These are phyloP conservation scores for Ganoderma leucocontextum DNA, from an alignment of 1,284 basidiomycete species.

Conservation along the genomic window DNA sequence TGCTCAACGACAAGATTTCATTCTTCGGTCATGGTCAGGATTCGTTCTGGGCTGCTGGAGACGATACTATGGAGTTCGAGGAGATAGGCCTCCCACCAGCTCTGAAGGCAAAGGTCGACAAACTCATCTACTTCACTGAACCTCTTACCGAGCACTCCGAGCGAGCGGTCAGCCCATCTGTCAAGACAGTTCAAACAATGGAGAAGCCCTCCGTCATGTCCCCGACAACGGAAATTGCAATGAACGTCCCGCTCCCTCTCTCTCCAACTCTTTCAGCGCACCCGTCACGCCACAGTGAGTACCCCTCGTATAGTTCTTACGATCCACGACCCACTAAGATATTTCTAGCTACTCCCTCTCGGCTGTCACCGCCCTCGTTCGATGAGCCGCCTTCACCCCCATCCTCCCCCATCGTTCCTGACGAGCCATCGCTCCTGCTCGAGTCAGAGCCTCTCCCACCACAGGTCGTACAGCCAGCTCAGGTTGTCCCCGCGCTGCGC, in stretches of 20 bases:
- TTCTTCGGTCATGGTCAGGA: conserved; percentile 52
- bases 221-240: conserved; percentile 19
- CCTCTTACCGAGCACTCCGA: not conserved
- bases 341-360: conserved; percentile 19
- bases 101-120: conserved; percentile 30
- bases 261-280: conserved; percentile 23
- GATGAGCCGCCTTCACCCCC: conserved; percentile 26
- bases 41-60: conserved; percentile 41
- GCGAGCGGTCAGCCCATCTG: conserved; percentile 20
- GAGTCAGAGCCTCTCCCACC: conserved; percentile 30
- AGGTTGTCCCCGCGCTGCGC: conserved; percentile 51
- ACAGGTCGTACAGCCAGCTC: conserved; percentile 34
- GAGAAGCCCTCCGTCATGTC: conserved; percentile 14
- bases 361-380: not conserved
- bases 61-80: conserved; percentile 34
- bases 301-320: not conserved
- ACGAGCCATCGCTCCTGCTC: conserved; percentile 28
- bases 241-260: conserved; percentile 25
- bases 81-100: conserved; percentile 22
- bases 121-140: conserved; percentile 10
- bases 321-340: not conserved
- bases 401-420: conserved; percentile 22
- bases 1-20: conserved; percentile 70
- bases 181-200: not conserved
- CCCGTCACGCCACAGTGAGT: conserved; percentile 24